Evolutionary conservation across 2,329 filamentous ascomycete genomes (phyloP).

Genomic region (Claviceps sp.): DNA sequence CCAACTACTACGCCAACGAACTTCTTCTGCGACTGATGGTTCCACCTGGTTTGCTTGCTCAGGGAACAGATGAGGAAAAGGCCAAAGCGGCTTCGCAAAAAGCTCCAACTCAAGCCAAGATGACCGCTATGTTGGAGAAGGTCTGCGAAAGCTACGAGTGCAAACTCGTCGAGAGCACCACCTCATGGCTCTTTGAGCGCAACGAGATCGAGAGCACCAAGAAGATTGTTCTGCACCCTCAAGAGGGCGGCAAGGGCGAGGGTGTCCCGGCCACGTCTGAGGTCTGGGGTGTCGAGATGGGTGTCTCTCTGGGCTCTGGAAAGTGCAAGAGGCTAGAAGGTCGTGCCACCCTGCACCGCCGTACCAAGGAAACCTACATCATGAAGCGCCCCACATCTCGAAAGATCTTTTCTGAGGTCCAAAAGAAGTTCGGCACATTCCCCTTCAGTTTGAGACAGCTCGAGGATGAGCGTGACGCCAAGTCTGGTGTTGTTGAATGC

Average conservation of each 20-base stretch:
- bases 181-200: conserved; percentile 88
- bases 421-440: conserved; percentile 96
- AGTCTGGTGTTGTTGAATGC: conserved; percentile 89
- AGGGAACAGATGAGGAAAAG: conserved; percentile 87
- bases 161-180: conserved; percentile 94
- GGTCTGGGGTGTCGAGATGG: conserved; percentile 96
- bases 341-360: conserved; percentile 82
- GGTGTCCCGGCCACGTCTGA: conserved; percentile 79
- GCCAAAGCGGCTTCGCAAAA: conserved; percentile 77
- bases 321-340: conserved; percentile 90
- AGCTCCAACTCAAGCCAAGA: conserved; percentile 72
- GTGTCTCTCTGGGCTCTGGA: conserved; percentile 76
- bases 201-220: conserved; percentile 96
- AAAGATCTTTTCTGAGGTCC: conserved; percentile 83
- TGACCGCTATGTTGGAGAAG: conserved; percentile 80
- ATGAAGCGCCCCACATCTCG: conserved; percentile 90
- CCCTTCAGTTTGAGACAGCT: conserved; percentile 96
- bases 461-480: conserved; percentile 92
- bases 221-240: conserved; percentile 88
- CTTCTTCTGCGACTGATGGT: conserved; percentile 81
- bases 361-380: conserved; percentile 80
- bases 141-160: conserved; percentile 81
- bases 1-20: conserved; percentile 92
- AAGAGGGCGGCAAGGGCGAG: conserved; percentile 81
- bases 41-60: conserved; percentile 72